These are phyloP conservation scores for Luzula sylvatica DNA, from an alignment of 176 grass and related monocot species.

Conservation along the genomic window DNA sequence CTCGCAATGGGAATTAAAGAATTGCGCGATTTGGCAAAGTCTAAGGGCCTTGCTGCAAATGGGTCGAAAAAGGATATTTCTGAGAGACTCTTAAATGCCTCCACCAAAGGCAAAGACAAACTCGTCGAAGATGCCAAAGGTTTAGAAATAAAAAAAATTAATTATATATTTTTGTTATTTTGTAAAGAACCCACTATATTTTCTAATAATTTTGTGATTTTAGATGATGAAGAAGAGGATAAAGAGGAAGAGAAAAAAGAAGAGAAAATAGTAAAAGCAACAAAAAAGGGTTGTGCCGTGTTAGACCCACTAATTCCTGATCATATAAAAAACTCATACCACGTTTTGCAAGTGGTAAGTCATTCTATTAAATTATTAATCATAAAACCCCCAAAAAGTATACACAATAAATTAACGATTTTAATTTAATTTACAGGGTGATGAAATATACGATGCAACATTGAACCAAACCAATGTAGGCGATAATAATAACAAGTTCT, in stretches of 20 bases:
- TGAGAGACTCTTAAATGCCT: slow-evolving; percentile 30
- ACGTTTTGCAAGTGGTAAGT: slow-evolving; percentile 77
- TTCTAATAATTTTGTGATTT: slow-evolving; percentile 3
- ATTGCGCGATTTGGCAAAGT: slow-evolving; percentile 46
- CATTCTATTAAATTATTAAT: slow-evolving; percentile 6
- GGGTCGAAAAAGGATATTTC: slow-evolving; percentile 49
- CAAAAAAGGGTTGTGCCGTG: slow-evolving; percentile 73
- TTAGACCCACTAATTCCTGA: slow-evolving; percentile 61
- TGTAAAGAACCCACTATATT: too few relatives aligned
- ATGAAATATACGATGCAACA: slow-evolving; percentile 84
- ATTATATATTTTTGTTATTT: neutral
- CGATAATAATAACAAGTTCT: slow-evolving; percentile 92
- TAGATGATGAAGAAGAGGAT: slow-evolving; percentile 31
- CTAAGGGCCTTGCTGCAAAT: slow-evolving; percentile 31
- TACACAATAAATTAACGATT: slow-evolving; percentile 8
- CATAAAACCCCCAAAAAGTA: neutral
- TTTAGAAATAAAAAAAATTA: slow-evolving; percentile 15
- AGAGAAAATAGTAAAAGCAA: slow-evolving; percentile 69
- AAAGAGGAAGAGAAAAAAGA: slow-evolving; percentile 49
- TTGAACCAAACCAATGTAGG: slow-evolving; percentile 92
- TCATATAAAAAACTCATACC: slow-evolving; percentile 62
- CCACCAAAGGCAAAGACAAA: slow-evolving; percentile 4
- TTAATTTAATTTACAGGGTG: slow-evolving; percentile 42
- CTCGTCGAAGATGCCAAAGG: slow-evolving; percentile 23
- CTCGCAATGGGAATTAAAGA: slow-evolving; percentile 45